Base-by-base conservation (phyloP, 805 yeast genomes). In the Teunomyces stri region DNA sequence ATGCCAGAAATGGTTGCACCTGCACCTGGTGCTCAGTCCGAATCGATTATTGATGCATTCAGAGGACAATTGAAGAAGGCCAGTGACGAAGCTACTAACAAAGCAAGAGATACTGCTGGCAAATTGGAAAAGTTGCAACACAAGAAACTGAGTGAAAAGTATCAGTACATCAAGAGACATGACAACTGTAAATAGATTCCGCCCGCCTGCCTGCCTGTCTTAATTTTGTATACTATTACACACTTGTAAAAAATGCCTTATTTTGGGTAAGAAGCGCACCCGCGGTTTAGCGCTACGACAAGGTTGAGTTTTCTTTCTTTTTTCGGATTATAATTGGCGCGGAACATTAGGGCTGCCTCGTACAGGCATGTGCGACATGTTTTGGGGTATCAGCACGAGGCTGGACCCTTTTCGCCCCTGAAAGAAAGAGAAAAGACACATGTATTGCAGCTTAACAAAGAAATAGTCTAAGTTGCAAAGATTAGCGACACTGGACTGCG, bases 1-100 rank as follows among this genome's bases (percentile, higher is more conserved):
- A 71, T 87, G 56, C 81, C 89, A 2, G 84, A 84, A 11, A 74
- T 87, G 53, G 80, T 80, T 35, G 25, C 12, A 27, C 61, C 63
- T 3, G 55, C 54, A n/a, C 59, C 62, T 2, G 65, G 62, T 6
- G 57, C 53, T 31, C 61, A 62, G 10, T 68, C 70, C 3, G 59
- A 65, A 29, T 65, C 69, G 10, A 50, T 71, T 6, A 56, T 68
- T 18, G 76, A 70, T 46, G 68, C 72, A 68, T 63, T 69, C 60
- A 61, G 60, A 27, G 65, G 68, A 27, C 63, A 62, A 50, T 64
- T 62, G 48, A 55, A 62, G 43, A 63, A 56, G 29, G 62, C 64
- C 47, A 64, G 63, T 47, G 59, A 66, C 33, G 65, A 61, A 36
- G 65, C 70, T 16, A 63, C 63, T 30, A 61, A 61, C 36, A 68